These are phyloP conservation scores for Heritiera littoralis DNA, from an alignment of 345 rosid species.

Conservation along the genomic window DNA sequence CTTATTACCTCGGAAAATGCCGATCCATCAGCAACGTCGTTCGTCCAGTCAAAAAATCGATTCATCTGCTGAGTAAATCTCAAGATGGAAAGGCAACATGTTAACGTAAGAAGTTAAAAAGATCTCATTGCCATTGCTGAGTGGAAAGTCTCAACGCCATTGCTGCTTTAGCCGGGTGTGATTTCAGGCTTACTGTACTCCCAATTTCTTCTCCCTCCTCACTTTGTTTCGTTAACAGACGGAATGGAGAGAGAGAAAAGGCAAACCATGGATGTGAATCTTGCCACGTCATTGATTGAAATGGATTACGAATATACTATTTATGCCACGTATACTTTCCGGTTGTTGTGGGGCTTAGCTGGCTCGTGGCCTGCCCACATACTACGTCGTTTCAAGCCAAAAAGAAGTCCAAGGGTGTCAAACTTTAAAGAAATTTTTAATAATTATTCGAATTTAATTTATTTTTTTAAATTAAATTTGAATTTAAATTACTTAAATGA, in stretches of 20 bases:
- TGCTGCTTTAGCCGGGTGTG: slow-evolving; percentile 1
- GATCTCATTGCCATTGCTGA: slow-evolving; percentile 24
- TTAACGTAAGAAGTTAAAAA: neutral
- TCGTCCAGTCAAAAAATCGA: slow-evolving; percentile 85
- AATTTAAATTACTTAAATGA: too few relatives aligned
- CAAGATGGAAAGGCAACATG: slow-evolving; percentile 45
- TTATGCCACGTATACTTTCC: neutral
- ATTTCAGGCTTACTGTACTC: too few relatives aligned
- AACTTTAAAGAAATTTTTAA: too few relatives aligned
- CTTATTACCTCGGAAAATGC: slow-evolving; percentile 90
- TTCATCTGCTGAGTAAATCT: slow-evolving; percentile 78
- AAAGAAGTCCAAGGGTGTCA: too few relatives aligned
- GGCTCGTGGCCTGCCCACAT: neutral
- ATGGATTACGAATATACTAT: neutral
- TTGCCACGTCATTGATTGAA: slow-evolving; percentile 7
- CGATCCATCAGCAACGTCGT: slow-evolving; percentile 88
- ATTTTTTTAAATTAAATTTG: too few relatives aligned
- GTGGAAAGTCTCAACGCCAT: slow-evolving; percentile 65
- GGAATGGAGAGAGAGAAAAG: too few relatives aligned
- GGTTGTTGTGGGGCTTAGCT: neutral
- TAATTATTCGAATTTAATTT: too few relatives aligned
- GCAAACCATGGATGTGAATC: neutral
- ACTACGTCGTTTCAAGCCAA: neutral
- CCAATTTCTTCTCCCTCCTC: neutral
- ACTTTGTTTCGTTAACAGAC: neutral